Conservation (phyloP, 108 stramenopile genomes). For the Discostella stelligeroides region DNA sequence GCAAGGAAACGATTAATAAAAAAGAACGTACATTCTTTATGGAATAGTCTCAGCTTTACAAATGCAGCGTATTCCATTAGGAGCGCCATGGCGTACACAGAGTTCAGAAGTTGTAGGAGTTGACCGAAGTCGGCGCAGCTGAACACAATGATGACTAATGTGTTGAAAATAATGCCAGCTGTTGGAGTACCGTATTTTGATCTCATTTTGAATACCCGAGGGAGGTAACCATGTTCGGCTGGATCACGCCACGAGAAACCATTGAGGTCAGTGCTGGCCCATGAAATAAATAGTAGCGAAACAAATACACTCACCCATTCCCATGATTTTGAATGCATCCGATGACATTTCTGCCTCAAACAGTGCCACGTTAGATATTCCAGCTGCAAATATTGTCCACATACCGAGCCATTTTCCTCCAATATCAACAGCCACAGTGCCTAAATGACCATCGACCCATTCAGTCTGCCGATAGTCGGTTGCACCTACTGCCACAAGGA, state of each 20-base stretch:
- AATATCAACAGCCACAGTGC: slow-evolving; percentile 71
- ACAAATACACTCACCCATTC: slow-evolving; percentile 66
- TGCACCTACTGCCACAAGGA: slow-evolving; percentile 77
- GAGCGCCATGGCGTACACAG: slow-evolving; percentile 82
- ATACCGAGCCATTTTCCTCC: slow-evolving; percentile 92
- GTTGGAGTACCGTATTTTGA: slow-evolving; percentile 90
- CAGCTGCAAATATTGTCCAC: slow-evolving; percentile 92
- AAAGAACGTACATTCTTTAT: slow-evolving; percentile 41
- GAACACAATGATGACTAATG: slow-evolving; percentile 72
- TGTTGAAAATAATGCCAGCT: slow-evolving; percentile 79
- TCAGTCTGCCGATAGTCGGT: slow-evolving; percentile 59
- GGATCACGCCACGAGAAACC: not conserved
- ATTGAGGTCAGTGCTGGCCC: not conserved
- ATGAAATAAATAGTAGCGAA: not conserved
- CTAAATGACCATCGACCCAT: slow-evolving; percentile 91
- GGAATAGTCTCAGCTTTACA: slow-evolving; percentile 77
- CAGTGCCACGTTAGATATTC: slow-evolving; percentile 84
- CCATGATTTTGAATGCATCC: slow-evolving; percentile 93
- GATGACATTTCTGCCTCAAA: slow-evolving; percentile 94
- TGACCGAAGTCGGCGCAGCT: slow-evolving; percentile 73
- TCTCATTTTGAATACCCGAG: slow-evolving; percentile 75
- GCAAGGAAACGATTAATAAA: not conserved
- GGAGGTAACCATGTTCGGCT: slow-evolving; percentile 84
- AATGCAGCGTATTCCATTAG: slow-evolving; percentile 94
- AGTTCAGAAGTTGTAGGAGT: slow-evolving; percentile 93